phyloP scores from a whole-genome alignment of 768 basidiomycete genomes.

The Pleurotus citrinopileatus region DNA sequence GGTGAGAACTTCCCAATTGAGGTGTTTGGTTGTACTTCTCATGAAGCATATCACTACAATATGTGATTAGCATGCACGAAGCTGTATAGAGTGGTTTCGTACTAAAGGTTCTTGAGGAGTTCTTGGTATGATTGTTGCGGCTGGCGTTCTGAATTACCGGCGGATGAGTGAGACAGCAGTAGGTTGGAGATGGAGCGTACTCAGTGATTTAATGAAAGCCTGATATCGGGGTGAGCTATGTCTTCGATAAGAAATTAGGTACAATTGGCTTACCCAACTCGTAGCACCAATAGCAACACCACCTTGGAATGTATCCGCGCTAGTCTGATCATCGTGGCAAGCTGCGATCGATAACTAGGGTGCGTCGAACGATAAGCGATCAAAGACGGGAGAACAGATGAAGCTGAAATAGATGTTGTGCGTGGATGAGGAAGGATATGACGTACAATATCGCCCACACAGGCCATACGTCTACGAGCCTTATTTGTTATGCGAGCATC shows the following conservation, averaged over 20 bases:
- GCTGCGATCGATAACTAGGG: conserved; percentile 70
- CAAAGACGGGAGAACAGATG: not conserved
- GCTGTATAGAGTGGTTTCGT: conserved; percentile 33
- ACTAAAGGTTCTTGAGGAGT: conserved; percentile 45
- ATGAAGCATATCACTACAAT: conserved; percentile 47
- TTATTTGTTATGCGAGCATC: conserved; percentile 35
- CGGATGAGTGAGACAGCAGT: not conserved
- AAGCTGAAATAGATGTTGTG: not conserved
- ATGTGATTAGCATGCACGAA: not conserved
- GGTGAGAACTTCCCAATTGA: conserved; percentile 72
- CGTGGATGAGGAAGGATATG: not conserved
- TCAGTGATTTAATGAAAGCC: conserved; percentile 60
- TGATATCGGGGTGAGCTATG: conserved; percentile 21
- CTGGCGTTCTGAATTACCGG: conserved; percentile 31
- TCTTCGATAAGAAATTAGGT: not conserved
- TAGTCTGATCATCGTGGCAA: conserved; percentile 69
- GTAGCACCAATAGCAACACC: conserved; percentile 75
- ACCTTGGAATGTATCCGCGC: conserved; percentile 63
- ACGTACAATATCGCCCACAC: conserved; percentile 67
- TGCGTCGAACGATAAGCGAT: too few relatives aligned
- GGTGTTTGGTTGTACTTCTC: conserved; percentile 68
- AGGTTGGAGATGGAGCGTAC: conserved; percentile 22
- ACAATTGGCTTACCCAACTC: conserved; percentile 70
- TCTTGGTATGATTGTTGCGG: conserved; percentile 66
- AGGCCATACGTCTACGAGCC: conserved; percentile 40